phyloP scores from a whole-genome alignment of 129 eudicot genomes.

The Tanacetum coccineum region DNA sequence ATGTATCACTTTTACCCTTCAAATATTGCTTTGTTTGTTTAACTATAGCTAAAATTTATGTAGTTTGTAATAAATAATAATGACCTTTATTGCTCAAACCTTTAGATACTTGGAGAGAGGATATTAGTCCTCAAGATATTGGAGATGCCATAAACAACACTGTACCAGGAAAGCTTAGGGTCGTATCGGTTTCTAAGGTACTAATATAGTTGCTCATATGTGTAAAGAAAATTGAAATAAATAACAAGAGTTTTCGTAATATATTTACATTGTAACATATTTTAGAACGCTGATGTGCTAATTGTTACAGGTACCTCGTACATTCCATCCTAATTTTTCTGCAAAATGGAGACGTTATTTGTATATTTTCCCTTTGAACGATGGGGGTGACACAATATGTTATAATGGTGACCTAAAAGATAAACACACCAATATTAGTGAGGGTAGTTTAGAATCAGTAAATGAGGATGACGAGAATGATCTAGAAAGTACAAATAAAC shows the following conservation, averaged over 20 bases:
- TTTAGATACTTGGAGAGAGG: slow-evolving; percentile 92
- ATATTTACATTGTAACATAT: no score
- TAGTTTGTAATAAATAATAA: neutral
- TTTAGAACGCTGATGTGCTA: neutral
- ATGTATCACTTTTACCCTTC: no score
- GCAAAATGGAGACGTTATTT: slow-evolving; percentile 95
- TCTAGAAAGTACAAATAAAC: slow-evolving; percentile 41
- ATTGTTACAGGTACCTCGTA: slow-evolving; percentile 67
- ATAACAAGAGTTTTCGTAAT: neutral
- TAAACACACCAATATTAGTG: slow-evolving; percentile 12
- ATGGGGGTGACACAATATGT: slow-evolving; percentile 30
- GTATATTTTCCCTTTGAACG: slow-evolving; percentile 75
- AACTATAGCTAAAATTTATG: neutral
- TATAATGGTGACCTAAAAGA: slow-evolving; percentile 19
- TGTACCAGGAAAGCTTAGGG: slow-evolving; percentile 74
- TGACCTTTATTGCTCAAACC: slow-evolving; percentile 23
- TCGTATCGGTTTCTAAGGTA: slow-evolving; percentile 71
- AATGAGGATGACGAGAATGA: slow-evolving; percentile 28
- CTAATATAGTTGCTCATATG: neutral
- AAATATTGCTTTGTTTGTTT: no score
- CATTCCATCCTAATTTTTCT: slow-evolving; percentile 92
- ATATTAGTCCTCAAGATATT: slow-evolving; percentile 59
- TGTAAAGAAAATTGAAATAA: neutral
- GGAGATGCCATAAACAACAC: slow-evolving; percentile 53
- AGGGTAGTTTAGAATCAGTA: slow-evolving; percentile 23